A percentile compares a stretch with the other conserved stretches of the same genome.
Conservation (phyloP, 2,329 filamentous ascomycete genomes). For the Corynespora cassiicola region DNA sequence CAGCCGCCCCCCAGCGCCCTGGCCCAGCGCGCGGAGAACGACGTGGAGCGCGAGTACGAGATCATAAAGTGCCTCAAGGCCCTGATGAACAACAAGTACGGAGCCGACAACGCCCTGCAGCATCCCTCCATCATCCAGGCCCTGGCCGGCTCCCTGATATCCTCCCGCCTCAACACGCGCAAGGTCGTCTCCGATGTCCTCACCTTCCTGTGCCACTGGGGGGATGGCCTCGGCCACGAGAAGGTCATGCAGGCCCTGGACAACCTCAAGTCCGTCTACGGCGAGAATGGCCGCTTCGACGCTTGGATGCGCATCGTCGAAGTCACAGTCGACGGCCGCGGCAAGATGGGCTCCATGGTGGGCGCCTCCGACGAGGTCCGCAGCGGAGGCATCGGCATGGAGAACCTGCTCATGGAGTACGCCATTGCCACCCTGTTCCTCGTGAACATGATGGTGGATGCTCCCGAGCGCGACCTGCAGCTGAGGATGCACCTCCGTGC, state of each 20-base stretch:
- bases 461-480: slow-evolving; percentile 86
- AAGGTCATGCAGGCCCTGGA: slow-evolving; percentile 96
- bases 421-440: slow-evolving; percentile 92
- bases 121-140: slow-evolving; percentile 92
- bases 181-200: slow-evolving; percentile 96
- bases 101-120: slow-evolving; percentile 89
- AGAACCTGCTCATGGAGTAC: slow-evolving; percentile 99
- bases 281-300: slow-evolving; percentile 95
- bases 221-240: slow-evolving; percentile 82
- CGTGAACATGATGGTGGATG: slow-evolving; percentile 96
- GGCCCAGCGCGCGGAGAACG: slow-evolving; percentile 69
- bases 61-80: slow-evolving; percentile 98
- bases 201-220: slow-evolving; percentile 96
- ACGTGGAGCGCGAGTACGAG: slow-evolving; percentile 91
- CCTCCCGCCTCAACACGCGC: slow-evolving; percentile 85
- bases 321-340: slow-evolving; percentile 93
- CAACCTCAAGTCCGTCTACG: slow-evolving; percentile 83
- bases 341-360: slow-evolving; percentile 98
- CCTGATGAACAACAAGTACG: slow-evolving; percentile 99
- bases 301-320: slow-evolving; percentile 99
- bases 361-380: slow-evolving; percentile 96
- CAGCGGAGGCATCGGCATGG: slow-evolving; percentile 96
- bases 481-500: slow-evolving; percentile 92
- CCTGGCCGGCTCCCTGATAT: slow-evolving; percentile 84
- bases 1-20: slow-evolving; percentile 63